These are phyloP conservation scores for Massariosphaeria phaeospora DNA, from an alignment of 495 filamentous ascomycete species.

Conservation along the genomic window DNA sequence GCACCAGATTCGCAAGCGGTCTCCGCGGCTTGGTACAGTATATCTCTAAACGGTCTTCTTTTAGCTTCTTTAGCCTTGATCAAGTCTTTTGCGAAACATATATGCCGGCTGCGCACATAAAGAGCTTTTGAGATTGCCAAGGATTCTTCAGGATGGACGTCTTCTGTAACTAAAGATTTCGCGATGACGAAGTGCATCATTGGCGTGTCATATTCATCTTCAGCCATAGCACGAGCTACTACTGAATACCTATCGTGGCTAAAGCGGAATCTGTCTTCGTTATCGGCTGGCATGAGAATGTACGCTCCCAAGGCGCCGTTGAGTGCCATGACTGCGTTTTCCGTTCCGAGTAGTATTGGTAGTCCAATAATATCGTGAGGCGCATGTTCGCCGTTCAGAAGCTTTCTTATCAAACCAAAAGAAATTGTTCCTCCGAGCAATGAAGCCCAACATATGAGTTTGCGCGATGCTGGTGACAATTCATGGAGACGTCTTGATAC, in stretches of 20 bases:
- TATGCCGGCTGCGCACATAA: constrained; percentile 70
- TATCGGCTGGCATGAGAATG: constrained; percentile 66
- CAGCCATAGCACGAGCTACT: constrained; percentile 47
- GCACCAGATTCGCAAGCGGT: constrained; percentile 74
- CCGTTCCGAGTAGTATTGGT: constrained; percentile 30
- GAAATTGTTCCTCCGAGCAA: constrained; percentile 74
- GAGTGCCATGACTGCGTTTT: constrained; percentile 66
- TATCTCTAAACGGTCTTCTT: constrained; percentile 61
- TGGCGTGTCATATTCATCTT: constrained; percentile 12
- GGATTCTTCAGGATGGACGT: constrained; percentile 48
- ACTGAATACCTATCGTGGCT: constrained; percentile 78
- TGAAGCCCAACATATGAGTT: constrained; percentile 83
- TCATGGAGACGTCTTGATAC: constrained; percentile 71
- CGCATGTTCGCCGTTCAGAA: constrained; percentile 55
- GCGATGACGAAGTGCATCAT: constrained; percentile 86
- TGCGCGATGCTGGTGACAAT: constrained; percentile 61
- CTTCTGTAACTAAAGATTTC: constrained; percentile 68
- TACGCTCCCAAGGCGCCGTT: constrained; percentile 72
- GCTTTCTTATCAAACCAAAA: constrained; percentile 70
- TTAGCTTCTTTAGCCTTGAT: constrained; percentile 59
- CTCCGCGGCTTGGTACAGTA: constrained; percentile 71
- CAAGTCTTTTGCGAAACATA: constrained; percentile 65
- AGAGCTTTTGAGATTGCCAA: constrained; percentile 37
- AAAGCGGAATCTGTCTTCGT: constrained; percentile 73
- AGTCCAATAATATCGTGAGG: constrained; percentile 15